A percentile compares a stretch with the other conserved stretches of the same genome.
phyloP scores from a whole-genome alignment of 2,329 filamentous ascomycete species.

The Colletotrichum tropicicola region DNA sequence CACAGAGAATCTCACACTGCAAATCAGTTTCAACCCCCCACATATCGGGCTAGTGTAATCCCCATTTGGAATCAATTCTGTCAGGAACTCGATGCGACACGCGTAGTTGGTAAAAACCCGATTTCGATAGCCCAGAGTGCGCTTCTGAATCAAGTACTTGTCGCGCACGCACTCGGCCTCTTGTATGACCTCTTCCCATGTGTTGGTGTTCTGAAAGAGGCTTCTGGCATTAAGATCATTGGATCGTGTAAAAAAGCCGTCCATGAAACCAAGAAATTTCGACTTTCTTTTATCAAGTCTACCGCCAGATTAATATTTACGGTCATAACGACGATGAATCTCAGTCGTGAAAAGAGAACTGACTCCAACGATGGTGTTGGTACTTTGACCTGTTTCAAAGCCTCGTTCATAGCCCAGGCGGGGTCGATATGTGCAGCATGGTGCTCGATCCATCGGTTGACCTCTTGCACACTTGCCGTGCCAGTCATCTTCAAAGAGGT shows the following conservation, averaged over 20 bases:
- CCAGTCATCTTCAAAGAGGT: too few relatives aligned
- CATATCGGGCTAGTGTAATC: not conserved
- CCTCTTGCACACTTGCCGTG: not conserved
- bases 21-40: not conserved
- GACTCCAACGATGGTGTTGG: not conserved
- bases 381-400: not conserved
- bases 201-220: not conserved
- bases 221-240: not conserved
- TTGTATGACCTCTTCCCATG: not conserved
- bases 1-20: not conserved
- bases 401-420: not conserved
- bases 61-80: not conserved
- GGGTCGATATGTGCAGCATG: not conserved
- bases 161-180: not conserved
- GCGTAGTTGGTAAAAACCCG: not conserved
- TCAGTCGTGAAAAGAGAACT: too few relatives aligned
- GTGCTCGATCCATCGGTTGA: not conserved
- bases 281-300: not conserved
- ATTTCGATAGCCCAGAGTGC: not conserved
- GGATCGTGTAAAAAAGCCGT: not conserved
- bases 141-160: not conserved
- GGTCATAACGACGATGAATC: not conserved
- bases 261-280: not conserved
- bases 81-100: not conserved
- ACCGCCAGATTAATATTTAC: not conserved